A percentile compares a stretch with the other conserved stretches of the same genome.
These are phyloP conservation scores for Diutina siamensis DNA, from an alignment of 1,139 yeast genomes.

Conservation along the genomic window DNA sequence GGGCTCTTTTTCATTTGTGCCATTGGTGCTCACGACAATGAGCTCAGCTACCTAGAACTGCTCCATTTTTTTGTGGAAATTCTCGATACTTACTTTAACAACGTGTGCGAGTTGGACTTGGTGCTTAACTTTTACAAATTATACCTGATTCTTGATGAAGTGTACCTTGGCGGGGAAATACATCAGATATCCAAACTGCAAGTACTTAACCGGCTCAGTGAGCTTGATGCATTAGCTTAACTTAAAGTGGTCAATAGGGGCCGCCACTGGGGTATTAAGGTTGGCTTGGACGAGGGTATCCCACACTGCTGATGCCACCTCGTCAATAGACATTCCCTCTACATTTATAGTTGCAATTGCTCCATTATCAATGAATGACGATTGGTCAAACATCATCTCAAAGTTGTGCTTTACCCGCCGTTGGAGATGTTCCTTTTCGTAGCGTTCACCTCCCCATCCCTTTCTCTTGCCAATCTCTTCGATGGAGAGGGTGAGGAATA, in stretches of 20 bases:
- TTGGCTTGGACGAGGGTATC: not conserved
- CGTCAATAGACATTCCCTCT: conserved; percentile 41
- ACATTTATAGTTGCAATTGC: conserved; percentile 45
- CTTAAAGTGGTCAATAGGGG: not conserved
- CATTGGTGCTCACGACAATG: conserved; percentile 66
- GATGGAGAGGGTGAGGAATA: conserved; percentile 58
- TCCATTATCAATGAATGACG: conserved; percentile 13
- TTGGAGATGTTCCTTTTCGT: conserved; percentile 71
- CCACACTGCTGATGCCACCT: conserved; percentile 37
- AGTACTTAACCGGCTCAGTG: not conserved
- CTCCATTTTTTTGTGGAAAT: conserved; percentile 85
- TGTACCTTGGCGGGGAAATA: conserved; percentile 69
- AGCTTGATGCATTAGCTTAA: conserved; percentile 1
- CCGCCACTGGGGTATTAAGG: not conserved
- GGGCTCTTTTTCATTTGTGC: conserved; percentile 81
- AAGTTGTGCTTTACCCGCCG: conserved; percentile 52
- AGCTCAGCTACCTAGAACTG: conserved; percentile 70
- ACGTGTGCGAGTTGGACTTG: conserved; percentile 91
- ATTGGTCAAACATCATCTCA: conserved; percentile 28
- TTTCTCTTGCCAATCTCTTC: conserved; percentile 43
- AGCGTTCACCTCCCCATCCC: conserved; percentile 89
- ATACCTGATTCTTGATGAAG: conserved; percentile 60
- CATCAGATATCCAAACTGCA: conserved; percentile 32
- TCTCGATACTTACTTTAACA: conserved; percentile 70
- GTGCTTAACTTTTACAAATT: conserved; percentile 73